Evolutionary conservation across 163 green algal species (phyloP).

Genomic region (Chlamydomonas reinhardtii): DNA sequence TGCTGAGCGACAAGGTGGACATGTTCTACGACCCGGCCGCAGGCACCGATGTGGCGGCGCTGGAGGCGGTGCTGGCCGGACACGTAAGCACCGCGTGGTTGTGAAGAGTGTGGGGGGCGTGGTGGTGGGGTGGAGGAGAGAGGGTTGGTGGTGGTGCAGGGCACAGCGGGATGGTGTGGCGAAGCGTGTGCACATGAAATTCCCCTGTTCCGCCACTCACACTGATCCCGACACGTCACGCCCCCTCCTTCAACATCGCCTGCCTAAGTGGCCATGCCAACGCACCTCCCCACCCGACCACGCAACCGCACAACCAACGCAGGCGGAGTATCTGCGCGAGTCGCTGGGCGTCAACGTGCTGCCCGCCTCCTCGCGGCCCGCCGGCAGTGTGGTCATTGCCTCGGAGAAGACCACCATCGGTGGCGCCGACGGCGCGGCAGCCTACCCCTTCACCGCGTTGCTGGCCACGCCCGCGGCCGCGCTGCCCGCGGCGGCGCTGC

Average conservation of each 20-base stretch:
- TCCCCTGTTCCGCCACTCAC: no score
- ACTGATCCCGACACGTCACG: no score
- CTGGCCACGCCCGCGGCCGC: slow-evolving; percentile 43
- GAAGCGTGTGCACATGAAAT: no score
- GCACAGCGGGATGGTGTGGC: no score
- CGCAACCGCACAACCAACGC: slow-evolving; percentile 4
- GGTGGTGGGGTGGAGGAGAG: no score
- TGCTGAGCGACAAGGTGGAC: slow-evolving; percentile 67
- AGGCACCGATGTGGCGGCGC: no score
- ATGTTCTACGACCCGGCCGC: neutral
- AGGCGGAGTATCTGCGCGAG: slow-evolving; percentile 66
- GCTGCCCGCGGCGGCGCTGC: slow-evolving; percentile 9
- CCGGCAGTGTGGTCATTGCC: slow-evolving; percentile 63
- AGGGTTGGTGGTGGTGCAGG: no score
- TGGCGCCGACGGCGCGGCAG: neutral
- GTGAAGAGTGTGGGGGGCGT: no score
- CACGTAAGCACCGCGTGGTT: neutral
- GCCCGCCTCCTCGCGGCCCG: slow-evolving; percentile 50
- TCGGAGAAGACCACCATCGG: slow-evolving; percentile 68
- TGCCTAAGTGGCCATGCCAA: no score
- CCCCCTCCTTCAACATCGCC: no score
- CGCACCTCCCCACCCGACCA: neutral
- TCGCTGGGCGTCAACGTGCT: slow-evolving; percentile 64
- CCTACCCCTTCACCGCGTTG: slow-evolving; percentile 45
- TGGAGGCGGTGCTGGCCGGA: neutral